phyloP scores from a whole-genome alignment of 2,329 filamentous ascomycete genomes.

The Beauveria caledonica region DNA sequence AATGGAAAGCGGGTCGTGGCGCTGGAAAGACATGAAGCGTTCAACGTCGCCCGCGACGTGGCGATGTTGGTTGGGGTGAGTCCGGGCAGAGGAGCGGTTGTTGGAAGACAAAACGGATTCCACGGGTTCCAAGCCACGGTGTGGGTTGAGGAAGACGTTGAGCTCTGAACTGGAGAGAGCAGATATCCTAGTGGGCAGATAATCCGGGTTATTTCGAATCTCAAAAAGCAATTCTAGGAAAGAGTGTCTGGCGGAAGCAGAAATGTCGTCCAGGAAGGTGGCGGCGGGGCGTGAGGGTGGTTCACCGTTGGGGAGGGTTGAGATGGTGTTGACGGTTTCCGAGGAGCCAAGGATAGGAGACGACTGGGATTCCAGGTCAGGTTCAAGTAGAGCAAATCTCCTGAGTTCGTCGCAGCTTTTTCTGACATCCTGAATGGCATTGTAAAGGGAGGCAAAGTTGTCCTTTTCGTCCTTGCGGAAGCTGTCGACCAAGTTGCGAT shows the following conservation, averaged over 20 bases:
- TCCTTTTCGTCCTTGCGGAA: slow-evolving; percentile 75
- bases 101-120: slow-evolving; percentile 75
- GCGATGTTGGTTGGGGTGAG: slow-evolving; percentile 37
- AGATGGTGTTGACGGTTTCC: slow-evolving; percentile 42
- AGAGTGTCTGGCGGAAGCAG: slow-evolving; percentile 63
- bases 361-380: slow-evolving; percentile 55
- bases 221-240: slow-evolving; percentile 73
- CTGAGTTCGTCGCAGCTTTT: slow-evolving; percentile 67
- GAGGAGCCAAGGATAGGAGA: slow-evolving; percentile 36
- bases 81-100: slow-evolving; percentile 39
- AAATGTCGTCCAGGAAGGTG: slow-evolving; percentile 61
- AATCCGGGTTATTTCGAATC: slow-evolving; percentile 79
- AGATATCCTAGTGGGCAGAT: slow-evolving; percentile 74
- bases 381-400: slow-evolving; percentile 62
- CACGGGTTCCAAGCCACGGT: slow-evolving; percentile 69
- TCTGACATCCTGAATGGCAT: slow-evolving; percentile 70
- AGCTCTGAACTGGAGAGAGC: slow-evolving; percentile 70
- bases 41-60: slow-evolving; percentile 52
- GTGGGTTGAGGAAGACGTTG: slow-evolving; percentile 66
- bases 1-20: slow-evolving; percentile 76
- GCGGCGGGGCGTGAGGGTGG: slow-evolving; percentile 29
- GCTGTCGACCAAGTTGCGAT: slow-evolving; percentile 67
- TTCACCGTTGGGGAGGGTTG: slow-evolving; percentile 32
- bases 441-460: slow-evolving; percentile 64
- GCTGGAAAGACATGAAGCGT: slow-evolving; percentile 77